Percentiles rank a stretch among this genome's conserved stretches.
Conservation (phyloP, 108 stramenopile species). For the Aureococcus anophagefferens region DNA sequence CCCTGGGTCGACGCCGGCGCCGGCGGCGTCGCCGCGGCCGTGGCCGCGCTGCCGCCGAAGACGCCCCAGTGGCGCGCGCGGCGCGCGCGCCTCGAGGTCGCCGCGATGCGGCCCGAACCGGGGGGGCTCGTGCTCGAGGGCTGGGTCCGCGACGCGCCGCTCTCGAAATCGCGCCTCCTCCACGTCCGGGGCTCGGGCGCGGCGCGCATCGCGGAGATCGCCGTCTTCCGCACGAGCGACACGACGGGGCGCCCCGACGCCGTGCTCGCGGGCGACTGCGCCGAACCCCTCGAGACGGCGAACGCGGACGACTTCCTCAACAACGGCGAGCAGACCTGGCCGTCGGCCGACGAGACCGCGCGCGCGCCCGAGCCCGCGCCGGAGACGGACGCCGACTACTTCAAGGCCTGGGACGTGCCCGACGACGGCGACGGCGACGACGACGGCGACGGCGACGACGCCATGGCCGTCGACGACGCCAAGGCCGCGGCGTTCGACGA, state of each 20-base stretch:
- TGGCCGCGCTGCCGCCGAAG: background rate
- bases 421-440: constrained; percentile 39
- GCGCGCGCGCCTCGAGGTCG: background rate
- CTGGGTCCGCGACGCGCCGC: background rate
- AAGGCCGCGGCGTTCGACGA: constrained; percentile 57
- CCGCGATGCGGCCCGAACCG: background rate
- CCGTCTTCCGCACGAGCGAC: no score
- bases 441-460: constrained; percentile 47
- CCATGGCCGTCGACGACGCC: constrained; percentile 51
- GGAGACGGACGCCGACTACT: no score
- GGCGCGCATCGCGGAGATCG: background rate
- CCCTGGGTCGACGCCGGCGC: constrained; percentile 6
- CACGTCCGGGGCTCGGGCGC: constrained; percentile 6
- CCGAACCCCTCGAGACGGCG: constrained; percentile 71
- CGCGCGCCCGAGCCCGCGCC: no score
- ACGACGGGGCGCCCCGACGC: no score
- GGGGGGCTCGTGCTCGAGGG: constrained; percentile 1
- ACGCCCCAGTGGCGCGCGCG: background rate
- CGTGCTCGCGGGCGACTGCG: background rate
- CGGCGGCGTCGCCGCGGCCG: background rate
- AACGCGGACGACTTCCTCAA: constrained; percentile 80
- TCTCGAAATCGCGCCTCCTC: background rate
- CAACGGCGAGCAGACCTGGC: constrained; percentile 95
- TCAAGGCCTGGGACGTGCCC: background rate
- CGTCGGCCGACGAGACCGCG: constrained; percentile 85